Conservation (phyloP, 2,329 filamentous ascomycete species). For the Periconia sp. region DNA sequence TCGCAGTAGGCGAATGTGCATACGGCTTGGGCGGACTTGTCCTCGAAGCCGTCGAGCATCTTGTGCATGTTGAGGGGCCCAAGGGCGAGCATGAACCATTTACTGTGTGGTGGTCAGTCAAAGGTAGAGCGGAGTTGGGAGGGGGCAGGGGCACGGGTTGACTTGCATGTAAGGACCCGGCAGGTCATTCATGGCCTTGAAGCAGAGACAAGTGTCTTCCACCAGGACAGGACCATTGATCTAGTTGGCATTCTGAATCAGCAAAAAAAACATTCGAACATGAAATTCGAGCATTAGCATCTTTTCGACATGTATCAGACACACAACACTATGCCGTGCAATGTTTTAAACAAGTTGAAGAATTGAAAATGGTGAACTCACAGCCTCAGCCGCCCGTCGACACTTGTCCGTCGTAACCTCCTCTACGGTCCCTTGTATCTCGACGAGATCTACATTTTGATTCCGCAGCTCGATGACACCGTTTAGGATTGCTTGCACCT, state of each 20-base stretch:
- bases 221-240: slow-evolving; percentile 87
- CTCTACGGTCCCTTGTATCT: slow-evolving; percentile 91
- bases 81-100: slow-evolving; percentile 88
- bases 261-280: slow-evolving; percentile 1
- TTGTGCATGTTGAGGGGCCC: slow-evolving; percentile 89
- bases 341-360: too few species aligned
- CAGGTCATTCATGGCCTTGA: slow-evolving; percentile 86
- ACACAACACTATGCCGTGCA: too few species aligned
- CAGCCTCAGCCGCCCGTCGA: slow-evolving; percentile 76
- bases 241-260: slow-evolving; percentile 55
- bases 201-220: slow-evolving; percentile 95
- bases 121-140: background rate
- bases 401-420: slow-evolving; percentile 92
- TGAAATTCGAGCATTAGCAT: background rate
- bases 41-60: slow-evolving; percentile 83
- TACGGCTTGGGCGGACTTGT: slow-evolving; percentile 91
- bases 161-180: slow-evolving; percentile 94
- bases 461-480: slow-evolving; percentile 73
- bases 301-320: background rate
- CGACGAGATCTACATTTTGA: slow-evolving; percentile 78
- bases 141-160: background rate
- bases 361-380: slow-evolving; percentile 50
- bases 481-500: slow-evolving; percentile 80
- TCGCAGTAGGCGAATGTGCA: slow-evolving; percentile 94
- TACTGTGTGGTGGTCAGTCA: slow-evolving; percentile 60